Evolutionary conservation across 129 eudicot species (phyloP).

Genomic region (Artemisia annua): DNA sequence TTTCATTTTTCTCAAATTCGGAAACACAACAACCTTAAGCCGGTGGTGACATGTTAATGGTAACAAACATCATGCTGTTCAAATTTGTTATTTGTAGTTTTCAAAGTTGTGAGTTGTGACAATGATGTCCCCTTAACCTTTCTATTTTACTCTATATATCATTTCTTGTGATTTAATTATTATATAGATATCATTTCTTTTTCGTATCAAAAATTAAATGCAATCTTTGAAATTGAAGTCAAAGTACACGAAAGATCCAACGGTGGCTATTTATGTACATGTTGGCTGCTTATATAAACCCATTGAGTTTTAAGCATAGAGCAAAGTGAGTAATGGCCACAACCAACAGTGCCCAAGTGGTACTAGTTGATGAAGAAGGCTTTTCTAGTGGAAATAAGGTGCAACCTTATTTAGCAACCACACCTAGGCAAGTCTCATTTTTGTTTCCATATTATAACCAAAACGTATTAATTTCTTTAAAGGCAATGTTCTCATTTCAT

Average conservation of each 20-base stretch:
- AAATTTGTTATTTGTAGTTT: no score
- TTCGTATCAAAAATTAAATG: not conserved
- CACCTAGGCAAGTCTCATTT: slow-evolving; percentile 43
- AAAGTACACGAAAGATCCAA: slow-evolving; percentile 22
- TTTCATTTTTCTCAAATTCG: no score
- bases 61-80: no score
- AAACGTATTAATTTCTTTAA: not conserved
- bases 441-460: not conserved
- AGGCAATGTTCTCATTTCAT: slow-evolving; percentile 6
- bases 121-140: no score
- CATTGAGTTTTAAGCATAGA: slow-evolving; percentile 2
- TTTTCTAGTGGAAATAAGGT: slow-evolving; percentile 41
- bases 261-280: slow-evolving; percentile 17
- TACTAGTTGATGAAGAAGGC: slow-evolving; percentile 45
- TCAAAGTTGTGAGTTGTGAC: no score
- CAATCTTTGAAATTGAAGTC: not conserved
- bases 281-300: slow-evolving; percentile 26
- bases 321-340: slow-evolving; percentile 40
- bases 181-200: no score
- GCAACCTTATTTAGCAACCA: slow-evolving; percentile 43
- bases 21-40: no score
- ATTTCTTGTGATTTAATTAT: no score
- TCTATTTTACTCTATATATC: no score
- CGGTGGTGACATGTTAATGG: no score
- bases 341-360: slow-evolving; percentile 33